Evolutionary conservation across 768 basidiomycete genomes (phyloP), one percentile per base, ranked within the genome.

Genomic region (Suillus sp.): DNA sequence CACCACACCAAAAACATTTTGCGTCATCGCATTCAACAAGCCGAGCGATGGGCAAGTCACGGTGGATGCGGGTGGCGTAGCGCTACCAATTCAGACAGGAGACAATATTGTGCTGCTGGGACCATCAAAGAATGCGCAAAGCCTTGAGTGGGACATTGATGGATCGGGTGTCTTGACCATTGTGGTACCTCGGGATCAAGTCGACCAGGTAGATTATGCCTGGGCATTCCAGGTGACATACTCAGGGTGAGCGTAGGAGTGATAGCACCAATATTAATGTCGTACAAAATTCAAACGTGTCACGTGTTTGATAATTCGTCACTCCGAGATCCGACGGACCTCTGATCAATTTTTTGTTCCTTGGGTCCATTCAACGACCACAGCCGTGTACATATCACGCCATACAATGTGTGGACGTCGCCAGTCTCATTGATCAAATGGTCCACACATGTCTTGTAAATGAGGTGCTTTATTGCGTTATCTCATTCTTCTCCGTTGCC

Each of bases 1-100:
- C 22, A 83, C 79, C 3, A 86, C 83, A 0, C 74, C 80, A 6
- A 78, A 67, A n/a, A 78, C 82, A 1, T 85, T 86, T 65, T 86
- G 83, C 65, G 75, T 86, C 64, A 69, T 84, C 43, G 74, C 80
- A 1, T 80, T 86, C 57, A 63, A 72, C 40, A 69, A 69, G 7
- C 83, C 83, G 0, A 63, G 62, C 1, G 40, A 70, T 0, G 77
- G 79, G 0, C 57, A 70, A 1, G 57, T 85, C 2, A 67, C 73
- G 2, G 69, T 86, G 1, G 70, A 75, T 22, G 66, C 60, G 1
- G 70, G 72, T 6, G 77, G 75, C 4, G 76, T 75, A 42, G 73
- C 74, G 22, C 67, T 84, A 14, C 84, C 85, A 1, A 62, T 86
- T 20, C 66, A 80, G 4, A 60, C 69, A 1, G 81, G 81, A 8